Evolutionary conservation across 805 yeast genomes (phyloP).

Genomic region (Metschnikowia sp.): DNA sequence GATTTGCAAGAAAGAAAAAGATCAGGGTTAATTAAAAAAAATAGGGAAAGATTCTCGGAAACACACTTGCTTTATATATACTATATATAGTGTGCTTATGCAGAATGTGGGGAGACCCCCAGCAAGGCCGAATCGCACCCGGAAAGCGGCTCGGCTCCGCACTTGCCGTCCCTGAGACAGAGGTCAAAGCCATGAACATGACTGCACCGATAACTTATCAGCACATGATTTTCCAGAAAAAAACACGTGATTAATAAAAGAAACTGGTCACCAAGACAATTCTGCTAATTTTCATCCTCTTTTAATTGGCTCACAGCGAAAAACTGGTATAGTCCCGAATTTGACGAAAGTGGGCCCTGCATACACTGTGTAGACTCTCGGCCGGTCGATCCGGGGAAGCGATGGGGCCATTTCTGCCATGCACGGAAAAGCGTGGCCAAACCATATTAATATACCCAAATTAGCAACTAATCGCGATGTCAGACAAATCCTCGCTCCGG

Average conservation of each 20-base stretch:
- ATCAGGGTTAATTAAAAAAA: background rate
- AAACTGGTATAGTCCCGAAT: background rate
- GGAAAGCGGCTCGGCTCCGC: too few species aligned
- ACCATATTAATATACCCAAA: background rate
- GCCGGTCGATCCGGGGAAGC: background rate
- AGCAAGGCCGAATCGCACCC: background rate
- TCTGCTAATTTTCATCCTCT: too few species aligned
- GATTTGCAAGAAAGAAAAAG: background rate
- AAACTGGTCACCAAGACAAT: too few species aligned
- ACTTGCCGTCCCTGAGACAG: too few species aligned
- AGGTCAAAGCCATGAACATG: background rate
- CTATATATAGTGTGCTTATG: background rate
- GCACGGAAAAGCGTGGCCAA: background rate
- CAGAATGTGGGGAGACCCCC: background rate
- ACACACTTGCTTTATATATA: too few species aligned
- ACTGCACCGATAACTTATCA: background rate
- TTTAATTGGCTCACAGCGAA: too few species aligned
- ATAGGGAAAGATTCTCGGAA: background rate
- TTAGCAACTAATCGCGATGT: background rate
- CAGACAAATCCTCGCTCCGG: background rate
- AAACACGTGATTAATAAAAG: too few species aligned
- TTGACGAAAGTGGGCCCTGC: background rate
- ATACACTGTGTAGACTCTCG: background rate
- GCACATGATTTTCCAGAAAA: background rate
- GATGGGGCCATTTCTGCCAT: background rate